These are phyloP conservation scores for Halophytophthora batemanensis DNA, from an alignment of 352 stramenopile genomes.

Conservation along the genomic window DNA sequence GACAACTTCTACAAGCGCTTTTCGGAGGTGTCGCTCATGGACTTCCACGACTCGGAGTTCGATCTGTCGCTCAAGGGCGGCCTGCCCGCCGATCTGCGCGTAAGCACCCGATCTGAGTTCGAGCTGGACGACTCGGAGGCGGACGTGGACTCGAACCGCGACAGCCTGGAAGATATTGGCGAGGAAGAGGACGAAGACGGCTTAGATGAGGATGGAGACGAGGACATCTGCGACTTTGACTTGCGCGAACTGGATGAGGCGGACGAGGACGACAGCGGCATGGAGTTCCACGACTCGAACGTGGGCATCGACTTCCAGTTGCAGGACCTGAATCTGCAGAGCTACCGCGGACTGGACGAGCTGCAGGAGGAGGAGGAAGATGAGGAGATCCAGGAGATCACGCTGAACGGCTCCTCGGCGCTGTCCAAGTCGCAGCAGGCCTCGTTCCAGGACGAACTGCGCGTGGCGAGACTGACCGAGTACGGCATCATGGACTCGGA, in stretches of 20 bases:
- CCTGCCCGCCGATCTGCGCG: constrained; percentile 11
- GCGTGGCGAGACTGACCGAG: constrained; percentile 34
- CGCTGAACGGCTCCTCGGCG: constrained; percentile 18
- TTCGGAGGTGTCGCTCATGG: constrained; percentile 47
- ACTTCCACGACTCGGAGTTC: constrained; percentile 72
- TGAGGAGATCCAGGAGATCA: constrained; percentile 46
- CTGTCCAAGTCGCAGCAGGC: constrained; percentile 13
- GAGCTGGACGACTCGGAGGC: constrained; percentile 39
- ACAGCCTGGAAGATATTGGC: constrained; percentile 28
- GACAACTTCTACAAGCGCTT: constrained; percentile 47
- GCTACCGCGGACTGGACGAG: constrained; percentile 31
- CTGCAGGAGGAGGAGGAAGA: constrained; percentile 43
- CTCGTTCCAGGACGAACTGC: constrained; percentile 30
- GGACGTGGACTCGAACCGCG: constrained; percentile 18
- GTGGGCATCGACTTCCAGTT: constrained; percentile 34
- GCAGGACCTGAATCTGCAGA: constrained; percentile 43
- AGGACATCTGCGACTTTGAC: constrained; percentile 25
- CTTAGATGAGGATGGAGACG: constrained; percentile 32
- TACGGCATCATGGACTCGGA: constrained; percentile 61
- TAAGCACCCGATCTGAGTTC: constrained; percentile 26
- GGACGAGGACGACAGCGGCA: constrained; percentile 21
- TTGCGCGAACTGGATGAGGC: constrained; percentile 32
- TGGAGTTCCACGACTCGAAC: constrained; percentile 45
- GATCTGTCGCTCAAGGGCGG: constrained; percentile 39
- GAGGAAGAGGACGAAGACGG: constrained; percentile 33